phyloP scores from a whole-genome alignment of 805 yeast species.

The Yarrowia osloensis region DNA sequence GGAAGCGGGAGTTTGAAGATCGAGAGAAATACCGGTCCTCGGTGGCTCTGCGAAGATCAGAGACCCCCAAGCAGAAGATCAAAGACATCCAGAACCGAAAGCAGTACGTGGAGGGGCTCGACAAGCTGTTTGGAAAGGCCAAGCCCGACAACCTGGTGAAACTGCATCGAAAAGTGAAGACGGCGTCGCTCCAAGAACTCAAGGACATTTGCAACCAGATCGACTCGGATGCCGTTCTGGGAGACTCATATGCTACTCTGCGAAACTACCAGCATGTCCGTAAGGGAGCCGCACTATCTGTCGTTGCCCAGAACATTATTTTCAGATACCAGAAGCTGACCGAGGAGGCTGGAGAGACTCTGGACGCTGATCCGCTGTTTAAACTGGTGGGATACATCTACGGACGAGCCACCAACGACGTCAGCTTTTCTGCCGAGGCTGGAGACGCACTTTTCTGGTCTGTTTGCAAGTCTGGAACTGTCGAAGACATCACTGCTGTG shows the following conservation, averaged over 20 bases:
- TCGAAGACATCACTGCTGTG: slow-evolving; percentile 6
- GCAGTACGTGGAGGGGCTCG: not conserved
- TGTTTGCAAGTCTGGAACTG: not conserved
- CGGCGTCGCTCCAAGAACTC: not conserved
- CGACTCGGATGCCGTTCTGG: not conserved
- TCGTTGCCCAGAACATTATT: not conserved
- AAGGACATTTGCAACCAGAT: not conserved
- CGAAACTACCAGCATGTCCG: not conserved
- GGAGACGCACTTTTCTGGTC: slow-evolving; percentile 12
- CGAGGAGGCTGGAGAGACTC: not conserved
- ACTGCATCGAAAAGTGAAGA: not conserved
- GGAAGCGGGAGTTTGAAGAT: slow-evolving; percentile 8
- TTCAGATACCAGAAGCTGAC: slow-evolving; percentile 18
- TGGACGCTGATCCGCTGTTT: not conserved
- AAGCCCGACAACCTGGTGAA: not conserved
- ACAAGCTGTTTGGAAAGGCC: not conserved
- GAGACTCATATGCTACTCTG: not conserved
- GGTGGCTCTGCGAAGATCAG: no score
- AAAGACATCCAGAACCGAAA: not conserved
- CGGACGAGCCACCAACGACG: not conserved
- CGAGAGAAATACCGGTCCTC: not conserved
- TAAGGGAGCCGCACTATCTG: not conserved
- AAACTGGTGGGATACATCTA: not conserved
- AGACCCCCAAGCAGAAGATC: not conserved
- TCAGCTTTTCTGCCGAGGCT: not conserved